A percentile compares a stretch with the other conserved stretches of the same genome.
phyloP scores from a whole-genome alignment of 495 filamentous ascomycete genomes.

The Jackrogersella minutella region DNA sequence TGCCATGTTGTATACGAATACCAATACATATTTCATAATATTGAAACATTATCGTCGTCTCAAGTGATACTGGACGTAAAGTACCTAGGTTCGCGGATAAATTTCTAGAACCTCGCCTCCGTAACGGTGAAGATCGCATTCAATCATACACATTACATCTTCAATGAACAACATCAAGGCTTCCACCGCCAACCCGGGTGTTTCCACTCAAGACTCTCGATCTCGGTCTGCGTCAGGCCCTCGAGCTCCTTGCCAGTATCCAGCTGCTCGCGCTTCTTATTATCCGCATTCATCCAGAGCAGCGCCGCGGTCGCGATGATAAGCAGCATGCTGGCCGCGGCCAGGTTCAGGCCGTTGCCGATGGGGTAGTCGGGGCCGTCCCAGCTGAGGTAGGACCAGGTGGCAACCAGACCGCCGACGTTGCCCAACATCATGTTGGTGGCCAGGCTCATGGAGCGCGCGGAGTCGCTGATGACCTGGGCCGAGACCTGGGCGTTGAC shows the following conservation, averaged over 20 bases:
- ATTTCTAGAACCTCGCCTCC: no score
- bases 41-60: no score
- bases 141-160: no score
- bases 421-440: slow-evolving; percentile 77
- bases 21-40: no score
- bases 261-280: slow-evolving; percentile 62
- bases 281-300: slow-evolving; percentile 71
- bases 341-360: slow-evolving; percentile 78
- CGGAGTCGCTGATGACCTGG: slow-evolving; percentile 76
- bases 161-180: slow-evolving; percentile 45
- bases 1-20: no score
- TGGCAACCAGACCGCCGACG: slow-evolving; percentile 73
- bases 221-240: slow-evolving; percentile 61
- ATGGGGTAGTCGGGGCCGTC: slow-evolving; percentile 75
- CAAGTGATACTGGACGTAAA: no score
- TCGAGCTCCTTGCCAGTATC: slow-evolving; percentile 64
- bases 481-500: slow-evolving; percentile 71
- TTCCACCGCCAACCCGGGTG: slow-evolving; percentile 75
- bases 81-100: no score
- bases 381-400: slow-evolving; percentile 71
- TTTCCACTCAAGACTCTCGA: slow-evolving; percentile 75
- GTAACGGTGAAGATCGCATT: no score
- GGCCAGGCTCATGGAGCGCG: slow-evolving; percentile 70
- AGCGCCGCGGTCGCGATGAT: slow-evolving; percentile 56
- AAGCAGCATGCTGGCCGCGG: slow-evolving; percentile 61